These are phyloP conservation scores for Artemisia argyi DNA, from an alignment of 129 eudicot species.

Conservation along the genomic window DNA sequence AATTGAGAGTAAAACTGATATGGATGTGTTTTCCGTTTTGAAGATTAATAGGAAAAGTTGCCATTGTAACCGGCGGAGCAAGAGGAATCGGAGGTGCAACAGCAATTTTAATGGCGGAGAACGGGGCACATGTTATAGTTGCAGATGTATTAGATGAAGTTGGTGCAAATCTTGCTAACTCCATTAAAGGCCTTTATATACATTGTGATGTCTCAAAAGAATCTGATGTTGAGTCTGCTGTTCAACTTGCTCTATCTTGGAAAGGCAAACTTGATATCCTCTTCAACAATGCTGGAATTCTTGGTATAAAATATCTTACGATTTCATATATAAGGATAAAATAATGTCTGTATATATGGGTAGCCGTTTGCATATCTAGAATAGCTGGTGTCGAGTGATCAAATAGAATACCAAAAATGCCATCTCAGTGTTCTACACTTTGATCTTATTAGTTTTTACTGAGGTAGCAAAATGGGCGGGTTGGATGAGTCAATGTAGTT, in stretches of 20 bases:
- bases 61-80: constrained; percentile 89
- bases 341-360: too few relatives aligned
- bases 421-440: too few relatives aligned
- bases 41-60: constrained; percentile 80
- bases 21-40: constrained; percentile 1
- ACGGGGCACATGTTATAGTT: constrained; percentile 78
- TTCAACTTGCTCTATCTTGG: constrained; percentile 63
- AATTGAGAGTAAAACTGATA: not conserved
- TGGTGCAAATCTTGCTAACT: constrained; percentile 57
- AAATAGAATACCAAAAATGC: too few relatives aligned
- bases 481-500: too few relatives aligned
- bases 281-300: constrained; percentile 81
- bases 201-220: constrained; percentile 86
- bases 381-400: too few relatives aligned
- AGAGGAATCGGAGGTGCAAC: constrained; percentile 96
- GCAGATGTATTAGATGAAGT: constrained; percentile 77
- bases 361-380: too few relatives aligned
- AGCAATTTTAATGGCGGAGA: constrained; percentile 52
- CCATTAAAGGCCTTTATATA: constrained; percentile 63
- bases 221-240: constrained; percentile 59
- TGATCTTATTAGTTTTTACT: too few relatives aligned
- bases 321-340: not conserved
- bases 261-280: constrained; percentile 86
- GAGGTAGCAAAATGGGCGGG: too few relatives aligned
- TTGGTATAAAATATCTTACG: constrained; percentile 18